Percentiles rank a stretch among this genome's conserved stretches.
phyloP scores from a whole-genome alignment of 768 basidiomycete genomes.

The Baorangia bicolor region DNA sequence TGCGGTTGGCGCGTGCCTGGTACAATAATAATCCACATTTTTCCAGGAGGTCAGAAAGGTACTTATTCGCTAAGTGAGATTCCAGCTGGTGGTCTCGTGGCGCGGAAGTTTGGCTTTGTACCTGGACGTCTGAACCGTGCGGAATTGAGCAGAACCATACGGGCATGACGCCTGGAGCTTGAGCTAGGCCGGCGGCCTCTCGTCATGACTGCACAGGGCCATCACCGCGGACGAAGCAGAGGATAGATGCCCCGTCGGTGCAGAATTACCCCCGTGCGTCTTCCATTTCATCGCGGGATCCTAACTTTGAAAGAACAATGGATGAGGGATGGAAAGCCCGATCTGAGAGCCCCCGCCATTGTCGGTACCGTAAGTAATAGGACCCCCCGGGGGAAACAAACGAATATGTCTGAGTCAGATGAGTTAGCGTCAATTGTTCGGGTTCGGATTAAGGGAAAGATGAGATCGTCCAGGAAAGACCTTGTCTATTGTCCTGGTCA shows the following conservation, averaged over 20 bases:
- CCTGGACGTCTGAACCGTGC: background rate
- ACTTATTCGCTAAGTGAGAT: background rate
- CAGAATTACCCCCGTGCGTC: constrained; percentile 1
- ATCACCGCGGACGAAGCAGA: constrained; percentile 23
- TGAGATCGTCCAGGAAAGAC: background rate
- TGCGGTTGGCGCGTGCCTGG: background rate
- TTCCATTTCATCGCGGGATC: constrained; percentile 20
- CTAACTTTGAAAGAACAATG: constrained; percentile 13
- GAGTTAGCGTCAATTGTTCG: background rate
- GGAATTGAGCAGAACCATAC: background rate
- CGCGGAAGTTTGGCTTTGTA: background rate
- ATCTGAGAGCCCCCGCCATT: constrained; percentile 5
- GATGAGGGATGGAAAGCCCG: background rate
- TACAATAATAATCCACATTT: background rate
- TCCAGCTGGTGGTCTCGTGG: constrained; percentile 1
- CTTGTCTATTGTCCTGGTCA: background rate
- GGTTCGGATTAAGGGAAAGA: background rate
- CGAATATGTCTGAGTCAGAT: background rate
- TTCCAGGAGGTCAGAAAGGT: background rate
- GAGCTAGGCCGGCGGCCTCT: background rate
- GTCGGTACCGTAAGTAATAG: background rate
- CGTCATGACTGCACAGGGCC: background rate
- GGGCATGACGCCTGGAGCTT: background rate
- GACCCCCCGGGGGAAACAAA: background rate
- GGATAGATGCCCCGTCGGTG: background rate